A percentile compares a stretch with the other conserved stretches of the same genome.
Conservation (phyloP, 1,284 basidiomycete genomes). For the Naganishia liquefaciens region DNA sequence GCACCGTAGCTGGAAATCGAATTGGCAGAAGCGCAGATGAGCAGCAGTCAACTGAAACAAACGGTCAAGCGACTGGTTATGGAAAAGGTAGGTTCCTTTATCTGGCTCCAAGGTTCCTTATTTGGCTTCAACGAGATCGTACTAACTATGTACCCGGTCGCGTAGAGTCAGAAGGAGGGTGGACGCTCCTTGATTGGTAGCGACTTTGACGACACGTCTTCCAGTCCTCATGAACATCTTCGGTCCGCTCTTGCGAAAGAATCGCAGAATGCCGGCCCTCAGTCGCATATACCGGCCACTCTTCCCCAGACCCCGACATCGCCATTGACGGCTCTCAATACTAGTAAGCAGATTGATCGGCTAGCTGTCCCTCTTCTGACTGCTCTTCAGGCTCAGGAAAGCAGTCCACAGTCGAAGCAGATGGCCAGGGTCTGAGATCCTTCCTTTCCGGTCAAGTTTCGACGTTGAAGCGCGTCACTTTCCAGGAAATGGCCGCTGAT, state of each 20-base stretch:
- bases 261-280: too few relatives aligned
- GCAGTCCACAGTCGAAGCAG: neutral
- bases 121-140: neutral
- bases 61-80: conserved; percentile 3
- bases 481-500: conserved; percentile 7
- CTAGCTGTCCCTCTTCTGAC: neutral
- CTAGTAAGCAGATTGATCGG: neutral
- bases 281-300: too few relatives aligned
- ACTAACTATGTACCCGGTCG: neutral
- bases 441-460: conserved; percentile 10
- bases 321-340: conserved; percentile 8
- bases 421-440: conserved; percentile 9
- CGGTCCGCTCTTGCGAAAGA: conserved; percentile 1
- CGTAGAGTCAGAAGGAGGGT: conserved; percentile 11
- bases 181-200: conserved; percentile 17
- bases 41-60: conserved; percentile 6
- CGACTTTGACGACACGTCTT: conserved; percentile 24
- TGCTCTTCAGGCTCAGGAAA: neutral
- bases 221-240: conserved; percentile 14
- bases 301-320: neutral
- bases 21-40: conserved; percentile 7
- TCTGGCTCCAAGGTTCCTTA: too few relatives aligned
- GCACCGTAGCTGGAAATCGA: conserved; percentile 4
- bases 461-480: conserved; percentile 11
- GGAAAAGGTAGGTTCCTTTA: conserved; percentile 4